Evolutionary conservation across 164 flowering plant species (phyloP).

Genomic region (Liriodendron chinense): DNA sequence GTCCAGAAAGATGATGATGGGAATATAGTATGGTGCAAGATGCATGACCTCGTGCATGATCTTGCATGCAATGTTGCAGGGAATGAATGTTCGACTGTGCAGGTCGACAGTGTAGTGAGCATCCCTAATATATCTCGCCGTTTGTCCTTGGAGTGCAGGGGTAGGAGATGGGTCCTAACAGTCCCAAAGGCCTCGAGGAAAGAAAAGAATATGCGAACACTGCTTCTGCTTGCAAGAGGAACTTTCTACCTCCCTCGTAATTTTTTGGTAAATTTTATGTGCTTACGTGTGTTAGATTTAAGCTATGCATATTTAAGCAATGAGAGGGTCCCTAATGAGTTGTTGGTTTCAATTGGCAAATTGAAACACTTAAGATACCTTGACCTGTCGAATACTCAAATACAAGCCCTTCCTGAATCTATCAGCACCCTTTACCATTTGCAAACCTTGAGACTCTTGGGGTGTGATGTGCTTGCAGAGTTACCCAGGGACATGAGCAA

Average conservation of each 20-base stretch:
- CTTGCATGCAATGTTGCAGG: constrained; percentile 1
- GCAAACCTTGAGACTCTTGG: too few species aligned
- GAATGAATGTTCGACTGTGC: background rate
- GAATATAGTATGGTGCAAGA: constrained; percentile 1
- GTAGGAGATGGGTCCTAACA: too few species aligned
- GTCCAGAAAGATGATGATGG: background rate
- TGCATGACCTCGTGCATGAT: constrained; percentile 15
- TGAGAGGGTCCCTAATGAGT: too few species aligned
- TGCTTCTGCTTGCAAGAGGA: background rate
- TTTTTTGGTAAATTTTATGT: background rate
- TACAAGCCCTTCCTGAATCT: too few species aligned
- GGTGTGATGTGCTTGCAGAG: too few species aligned
- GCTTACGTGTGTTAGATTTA: background rate
- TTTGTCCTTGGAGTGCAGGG: background rate
- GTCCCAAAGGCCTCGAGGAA: background rate
- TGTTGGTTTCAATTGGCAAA: background rate
- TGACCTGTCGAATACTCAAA: too few species aligned
- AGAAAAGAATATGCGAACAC: background rate
- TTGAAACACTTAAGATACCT: background rate
- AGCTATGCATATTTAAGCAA: too few species aligned
- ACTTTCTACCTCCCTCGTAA: background rate
- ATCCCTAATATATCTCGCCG: background rate
- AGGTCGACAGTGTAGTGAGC: background rate
- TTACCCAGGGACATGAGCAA: too few species aligned
- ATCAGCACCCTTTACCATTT: too few species aligned